These are phyloP conservation scores for Gillenia trifoliata DNA, from an alignment of 306 rosid species.

Conservation along the genomic window DNA sequence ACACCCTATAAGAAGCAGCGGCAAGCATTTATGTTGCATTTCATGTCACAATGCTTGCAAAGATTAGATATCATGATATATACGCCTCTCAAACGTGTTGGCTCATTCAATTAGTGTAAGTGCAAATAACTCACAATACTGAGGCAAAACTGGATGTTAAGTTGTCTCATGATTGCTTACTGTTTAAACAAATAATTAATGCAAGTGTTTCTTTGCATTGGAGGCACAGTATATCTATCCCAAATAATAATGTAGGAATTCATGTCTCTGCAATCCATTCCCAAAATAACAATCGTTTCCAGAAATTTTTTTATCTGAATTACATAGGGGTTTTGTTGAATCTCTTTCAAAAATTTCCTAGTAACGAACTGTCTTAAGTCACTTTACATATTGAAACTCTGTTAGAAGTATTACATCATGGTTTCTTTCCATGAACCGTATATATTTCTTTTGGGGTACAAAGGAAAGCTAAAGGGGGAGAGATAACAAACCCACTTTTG, in stretches of 20 bases:
- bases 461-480: too few species aligned
- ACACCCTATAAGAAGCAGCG: not conserved
- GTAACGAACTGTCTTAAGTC: not conserved
- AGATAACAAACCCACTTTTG: too few species aligned
- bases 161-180: not conserved
- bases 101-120: not conserved
- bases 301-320: not conserved
- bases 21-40: not conserved
- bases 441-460: too few species aligned
- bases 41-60: not conserved
- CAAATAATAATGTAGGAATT: not conserved
- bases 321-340: too few species aligned
- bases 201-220: not conserved
- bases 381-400: too few species aligned
- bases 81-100: not conserved
- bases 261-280: not conserved
- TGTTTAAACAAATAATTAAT: not conserved
- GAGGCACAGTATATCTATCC: not conserved
- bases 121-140: not conserved
- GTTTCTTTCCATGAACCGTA: too few species aligned
- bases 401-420: too few species aligned
- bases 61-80: not conserved
- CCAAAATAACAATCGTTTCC: not conserved
- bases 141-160: not conserved
- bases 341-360: too few species aligned